Base-by-base conservation (phyloP, 1,139 yeast species). In the Saccharomyces hybrid region DNA sequence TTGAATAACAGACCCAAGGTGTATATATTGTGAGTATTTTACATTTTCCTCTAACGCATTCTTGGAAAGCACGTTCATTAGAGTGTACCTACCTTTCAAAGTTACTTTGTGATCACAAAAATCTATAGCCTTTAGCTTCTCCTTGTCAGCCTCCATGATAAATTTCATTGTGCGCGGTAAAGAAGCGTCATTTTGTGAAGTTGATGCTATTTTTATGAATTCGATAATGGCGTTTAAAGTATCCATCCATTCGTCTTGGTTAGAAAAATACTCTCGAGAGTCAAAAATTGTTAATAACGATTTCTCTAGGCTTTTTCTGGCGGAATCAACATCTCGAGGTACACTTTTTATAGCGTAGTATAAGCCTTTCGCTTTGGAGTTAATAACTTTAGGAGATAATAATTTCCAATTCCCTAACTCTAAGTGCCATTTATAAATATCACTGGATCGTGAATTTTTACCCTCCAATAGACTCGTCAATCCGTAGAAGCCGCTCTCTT, bases 351-450 rank as follows among this genome's bases (percentile, higher is more conserved):
- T 51, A 2, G 64, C 48, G 19, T 57, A 52, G 47, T 67, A 68
- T 7, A 66, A 47, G 0, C 60, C 62, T 32, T 61, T 58, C 3
- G 59, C 59, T 16, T 55, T 57, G 2, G 60, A 54, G 11, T 57
- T 54, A 2, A 60, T 46, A 4, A 26, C 32, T 13, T 54, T 59
- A 11, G 68, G 65, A 2, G 47, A 23, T 3, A 70, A 68, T 6
- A 68, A 52, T 27, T 63, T 59, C 72, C 72, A 68, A 28, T 59
- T 58, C 3, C 62, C 62, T 31, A 68, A 49, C 26, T 65, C 62
- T 5, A 68, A 47, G 29, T 58, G 57, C 70, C 71, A 67, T 34
- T 55, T 52, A 44, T 61, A 68, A 0, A 59, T 32, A 27, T 57
- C 57, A 14, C 54, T 47, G 7, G 50, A 11, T 6, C 44, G 25